Base-by-base conservation (phyloP, 352 stramenopile genomes). In the Phytophthora crassamura region DNA sequence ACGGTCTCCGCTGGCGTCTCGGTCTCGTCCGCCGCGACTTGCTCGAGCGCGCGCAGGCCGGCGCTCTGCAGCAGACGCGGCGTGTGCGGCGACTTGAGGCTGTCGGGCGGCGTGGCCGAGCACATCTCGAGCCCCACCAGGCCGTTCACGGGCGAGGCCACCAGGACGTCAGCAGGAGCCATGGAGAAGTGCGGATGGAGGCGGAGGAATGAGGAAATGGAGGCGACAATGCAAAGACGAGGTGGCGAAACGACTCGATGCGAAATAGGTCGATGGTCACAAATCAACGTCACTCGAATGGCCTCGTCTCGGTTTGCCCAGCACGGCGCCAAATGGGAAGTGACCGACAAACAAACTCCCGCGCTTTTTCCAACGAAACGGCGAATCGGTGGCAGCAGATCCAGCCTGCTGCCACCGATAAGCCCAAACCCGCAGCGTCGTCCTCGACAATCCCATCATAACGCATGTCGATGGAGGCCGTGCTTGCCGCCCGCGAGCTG, bases 1-100 rank as follows among this genome's bases (percentile, higher is more conserved):
- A 55, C 22, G 16, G 54, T 36, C 28, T 60, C 43, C 35, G 46
- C 30, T 15, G n/a, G 25, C 47, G 7, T 45, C 46, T 39, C 25
- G 25, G 71, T 56, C 43, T 72, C 59, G n/a, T 85, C 71, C 48
- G 73, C 49, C 34, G 69, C 76, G 51, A 89, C 81, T 36, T 75
- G 62, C 47, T 86, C 77, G n/a, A 91, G 69, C 20, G 78, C 72
- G 54, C 67, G 76, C 16, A 83, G 66, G 22, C 81, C 76, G 7
- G 84, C 73, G 45, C 77, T 67, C 46, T 85, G 82, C 25, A 91
- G 63, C 33, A 87, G 33, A 7, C 64, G 70, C 14, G 75, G 69
- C 7, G 72, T 67, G 32, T 59, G 64, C 28, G 67, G 64, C 36
- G 64, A 75, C 64, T 65, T 69, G 70, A 66, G 64, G 35, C 12